These are phyloP conservation scores for Globisporangium radiosum DNA, from an alignment of 352 stramenopile genomes.

Conservation along the genomic window DNA sequence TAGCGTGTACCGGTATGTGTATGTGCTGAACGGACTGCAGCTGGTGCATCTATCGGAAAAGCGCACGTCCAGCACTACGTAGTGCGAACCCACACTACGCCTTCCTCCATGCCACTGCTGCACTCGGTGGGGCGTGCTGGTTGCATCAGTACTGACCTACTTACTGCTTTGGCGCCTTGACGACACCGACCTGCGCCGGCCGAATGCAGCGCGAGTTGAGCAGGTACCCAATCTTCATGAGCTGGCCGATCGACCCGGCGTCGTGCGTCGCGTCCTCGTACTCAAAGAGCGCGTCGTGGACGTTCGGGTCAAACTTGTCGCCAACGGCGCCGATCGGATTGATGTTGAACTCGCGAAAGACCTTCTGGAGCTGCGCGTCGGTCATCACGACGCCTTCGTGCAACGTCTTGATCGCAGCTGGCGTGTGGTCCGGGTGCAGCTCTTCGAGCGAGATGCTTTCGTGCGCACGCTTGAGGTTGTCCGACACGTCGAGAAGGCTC, in stretches of 20 bases:
- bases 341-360: constrained; percentile 92
- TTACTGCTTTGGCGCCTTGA: constrained; percentile 42
- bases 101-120: too few relatives aligned
- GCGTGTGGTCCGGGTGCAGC: constrained; percentile 58
- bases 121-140: too few relatives aligned
- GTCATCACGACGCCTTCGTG: constrained; percentile 94
- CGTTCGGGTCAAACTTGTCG: constrained; percentile 97
- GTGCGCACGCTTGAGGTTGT: constrained; percentile 96
- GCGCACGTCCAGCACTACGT: too few relatives aligned
- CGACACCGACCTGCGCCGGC: constrained; percentile 93
- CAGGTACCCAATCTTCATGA: constrained; percentile 96
- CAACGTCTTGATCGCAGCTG: constrained; percentile 64
- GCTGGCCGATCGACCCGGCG: constrained; percentile 90
- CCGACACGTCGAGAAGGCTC: constrained; percentile 94
- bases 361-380: constrained; percentile 92
- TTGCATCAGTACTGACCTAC: neutral
- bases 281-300: constrained; percentile 98
- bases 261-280: constrained; percentile 90
- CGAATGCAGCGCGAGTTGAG: constrained; percentile 95
- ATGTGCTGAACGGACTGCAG: too few relatives aligned
- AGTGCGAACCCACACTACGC: too few relatives aligned
- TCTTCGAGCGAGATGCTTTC: constrained; percentile 78
- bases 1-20: too few relatives aligned
- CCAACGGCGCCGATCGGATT: constrained; percentile 88
- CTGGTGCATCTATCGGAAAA: too few relatives aligned